Base-by-base conservation (phyloP, 2,329 filamentous ascomycete genomes). In the Scopulariopsis brevicaulis region DNA sequence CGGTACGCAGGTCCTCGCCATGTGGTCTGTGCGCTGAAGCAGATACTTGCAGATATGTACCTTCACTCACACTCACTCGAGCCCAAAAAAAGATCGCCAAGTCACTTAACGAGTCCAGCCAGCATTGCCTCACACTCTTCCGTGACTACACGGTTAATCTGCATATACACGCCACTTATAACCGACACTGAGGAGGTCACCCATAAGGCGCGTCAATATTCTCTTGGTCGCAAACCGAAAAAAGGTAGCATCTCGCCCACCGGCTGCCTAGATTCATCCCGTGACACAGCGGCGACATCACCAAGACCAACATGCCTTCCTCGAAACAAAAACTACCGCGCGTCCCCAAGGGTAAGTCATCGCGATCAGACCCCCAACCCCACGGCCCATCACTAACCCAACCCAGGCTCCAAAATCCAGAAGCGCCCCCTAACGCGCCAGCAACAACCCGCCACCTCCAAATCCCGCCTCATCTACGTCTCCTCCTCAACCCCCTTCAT, bases 401-500 rank as follows among this genome's bases (percentile, higher is more conserved):
- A 18, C 40, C 25, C 61, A 82, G 79, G 77, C 62, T 68, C 72
- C 58, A 77, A 70, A 55, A 64, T 83, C 61, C 74, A 74, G 56
- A 80, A 79, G 64, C 75, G 78, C 10, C 76, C 79, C 4, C 68
- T 78, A 50, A 66, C 68, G 62, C 67, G 73, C 61, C 70, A 65
- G 7, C 73, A 74, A 57, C 65, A 69, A 12, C 72, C 74, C n/a
- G 66, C 69, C 15, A 74, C 76, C 22, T 73, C 74, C 54, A 75
- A 73, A 55, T 66, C 71, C 8, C 71, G 69, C 53, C 67, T 80
- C 60, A 75, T 91, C 68, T 89, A 90, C 72, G 75, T 91, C 59
- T 83, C 82, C 43, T 71, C 80, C 48, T 75, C 75, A 43, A 84
- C 86, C 0, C 83, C 85, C 7, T 88, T 89, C 73, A 81, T 89